These are phyloP conservation scores for Hydrangea macrophylla DNA, from an alignment of 148 eudicot species.

Conservation along the genomic window DNA sequence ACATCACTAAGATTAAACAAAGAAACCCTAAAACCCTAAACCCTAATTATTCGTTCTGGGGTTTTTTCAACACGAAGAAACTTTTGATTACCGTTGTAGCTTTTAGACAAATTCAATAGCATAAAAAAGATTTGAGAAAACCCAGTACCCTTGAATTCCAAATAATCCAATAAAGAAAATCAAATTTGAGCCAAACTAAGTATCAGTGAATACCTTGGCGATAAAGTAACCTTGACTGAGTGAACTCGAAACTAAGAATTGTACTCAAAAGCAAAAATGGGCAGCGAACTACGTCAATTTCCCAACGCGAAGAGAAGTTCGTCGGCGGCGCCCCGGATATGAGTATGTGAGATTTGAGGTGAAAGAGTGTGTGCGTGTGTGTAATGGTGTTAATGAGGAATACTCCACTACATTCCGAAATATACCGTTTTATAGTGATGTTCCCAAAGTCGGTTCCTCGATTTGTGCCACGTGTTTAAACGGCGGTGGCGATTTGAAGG, in stretches of 20 bases:
- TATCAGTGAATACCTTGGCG: slow-evolving; percentile 4
- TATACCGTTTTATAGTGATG: not conserved
- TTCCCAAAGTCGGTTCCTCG: too few relatives aligned
- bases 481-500: not conserved
- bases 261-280: not conserved
- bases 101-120: not conserved
- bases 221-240: not conserved
- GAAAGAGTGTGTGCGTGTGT: not conserved
- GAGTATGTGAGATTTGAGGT: not conserved
- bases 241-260: not conserved
- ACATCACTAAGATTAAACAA: too few relatives aligned
- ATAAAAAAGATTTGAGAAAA: not conserved
- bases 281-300: not conserved
- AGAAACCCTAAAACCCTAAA: slow-evolving; percentile 29
- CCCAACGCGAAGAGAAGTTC: not conserved
- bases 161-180: not conserved
- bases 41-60: slow-evolving; percentile 12
- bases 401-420: not conserved
- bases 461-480: too few relatives aligned
- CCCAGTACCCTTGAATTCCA: not conserved
- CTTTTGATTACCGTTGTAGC: not conserved
- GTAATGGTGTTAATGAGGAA: not conserved
- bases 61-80: not conserved
- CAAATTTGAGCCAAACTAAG: not conserved
- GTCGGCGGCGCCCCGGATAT: not conserved